Base-by-base conservation (phyloP, 208 protist genomes). In the Crithidia acanthocephali region DNA sequence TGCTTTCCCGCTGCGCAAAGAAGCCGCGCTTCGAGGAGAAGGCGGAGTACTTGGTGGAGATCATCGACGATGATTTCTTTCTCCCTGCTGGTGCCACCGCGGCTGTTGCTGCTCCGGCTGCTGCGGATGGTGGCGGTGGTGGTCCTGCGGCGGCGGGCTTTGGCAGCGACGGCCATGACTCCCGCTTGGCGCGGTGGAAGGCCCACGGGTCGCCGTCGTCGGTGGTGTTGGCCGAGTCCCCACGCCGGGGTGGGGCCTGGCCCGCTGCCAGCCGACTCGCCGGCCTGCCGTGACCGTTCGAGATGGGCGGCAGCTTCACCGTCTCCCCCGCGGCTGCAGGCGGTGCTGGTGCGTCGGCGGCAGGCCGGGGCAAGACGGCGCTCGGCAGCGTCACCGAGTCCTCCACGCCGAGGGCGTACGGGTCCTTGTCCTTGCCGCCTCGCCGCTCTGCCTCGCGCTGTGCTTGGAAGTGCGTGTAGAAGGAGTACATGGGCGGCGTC, bases 51-150 rank as follows among this genome's bases (percentile, higher is more conserved):
- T 58, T 45, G 48, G 45, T 9, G 2, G 62, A 58, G 15, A 58
- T 68, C 22, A 68, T 35, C 4, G 62, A 58, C 47, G 62, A 67
- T 0, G 61, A 68, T 23, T 32, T 58, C 62, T 48, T n/a, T 4
- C 13, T 6, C 37, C 37, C 37, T 13, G 37, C 37, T 13, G 37
- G 9, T 13, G 37, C 37, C 13, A 6, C 37, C 13, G 37, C 13
- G 37, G 37, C 37, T 42, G n/a, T n/a, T n/a, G n/a, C n/a, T n/a
- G n/a, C n/a, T n/a, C n/a, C n/a, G n/a, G n/a, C n/a, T n/a, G n/a
- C 35, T 52, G 23, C 27, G 44, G 25, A 4, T 6, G 20, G 6
- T 22, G 25, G 7, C 18, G 16, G 1, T 35, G 27, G 33, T n/a
- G 6, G 10, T 27, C 8, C 8, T 40, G 35, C 35, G 35, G 1